A percentile compares a stretch with the other conserved stretches of the same genome.
Evolutionary conservation across 495 filamentous ascomycete genomes (phyloP).

Genomic region (Aspergillus asperescens): DNA sequence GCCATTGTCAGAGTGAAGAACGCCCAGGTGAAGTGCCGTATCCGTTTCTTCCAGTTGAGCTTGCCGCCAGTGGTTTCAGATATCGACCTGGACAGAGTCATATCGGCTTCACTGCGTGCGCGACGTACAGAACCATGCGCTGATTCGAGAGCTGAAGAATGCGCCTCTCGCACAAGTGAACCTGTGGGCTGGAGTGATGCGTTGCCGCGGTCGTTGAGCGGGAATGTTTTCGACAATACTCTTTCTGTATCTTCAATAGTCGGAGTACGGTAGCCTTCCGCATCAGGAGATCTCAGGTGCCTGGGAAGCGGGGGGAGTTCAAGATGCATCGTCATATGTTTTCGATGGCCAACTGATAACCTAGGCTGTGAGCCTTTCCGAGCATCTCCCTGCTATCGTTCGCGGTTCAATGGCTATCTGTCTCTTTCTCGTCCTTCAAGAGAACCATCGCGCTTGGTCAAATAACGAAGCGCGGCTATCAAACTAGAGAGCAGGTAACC

Average conservation of each 20-base stretch:
- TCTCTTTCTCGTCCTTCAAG: not conserved
- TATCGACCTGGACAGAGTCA: slow-evolving; percentile 9
- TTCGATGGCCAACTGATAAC: not conserved
- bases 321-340: slow-evolving; percentile 18
- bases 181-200: slow-evolving; percentile 8
- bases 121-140: slow-evolving; percentile 23
- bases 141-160: slow-evolving; percentile 31
- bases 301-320: slow-evolving; percentile 30
- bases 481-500: not conserved
- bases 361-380: not conserved
- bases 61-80: slow-evolving; percentile 16
- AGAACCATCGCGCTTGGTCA: not conserved
- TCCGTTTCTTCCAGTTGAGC: slow-evolving; percentile 44
- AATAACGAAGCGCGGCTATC: not conserved
- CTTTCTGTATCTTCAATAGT: slow-evolving; percentile 45
- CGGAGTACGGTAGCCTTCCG: slow-evolving; percentile 47
- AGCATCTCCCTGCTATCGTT: not conserved
- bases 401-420: not conserved
- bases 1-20: slow-evolving; percentile 78
- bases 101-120: slow-evolving; percentile 16
- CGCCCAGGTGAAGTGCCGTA: slow-evolving; percentile 57
- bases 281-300: slow-evolving; percentile 39
- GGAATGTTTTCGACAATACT: slow-evolving; percentile 22
- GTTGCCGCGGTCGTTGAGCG: slow-evolving; percentile 8
- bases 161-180: slow-evolving; percentile 22